Evolutionary conservation across 176 grass and related monocot species (phyloP).

Genomic region (Oryza punctata): DNA sequence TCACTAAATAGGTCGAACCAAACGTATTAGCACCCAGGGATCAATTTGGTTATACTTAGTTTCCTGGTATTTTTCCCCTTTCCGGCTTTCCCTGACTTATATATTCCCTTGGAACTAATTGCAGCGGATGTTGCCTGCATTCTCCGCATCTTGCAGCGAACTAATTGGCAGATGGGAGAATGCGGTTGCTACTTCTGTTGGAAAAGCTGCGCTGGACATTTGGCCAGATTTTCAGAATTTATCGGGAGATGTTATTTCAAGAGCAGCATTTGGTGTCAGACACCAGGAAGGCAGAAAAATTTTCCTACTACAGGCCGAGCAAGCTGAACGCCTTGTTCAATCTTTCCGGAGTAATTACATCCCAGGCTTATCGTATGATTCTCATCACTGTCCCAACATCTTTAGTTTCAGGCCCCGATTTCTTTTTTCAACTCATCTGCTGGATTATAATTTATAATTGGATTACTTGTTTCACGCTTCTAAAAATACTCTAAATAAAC

Average conservation of each 20-base stretch:
- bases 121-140: constrained; percentile 59
- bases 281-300: constrained; percentile 45
- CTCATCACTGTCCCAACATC: neutral
- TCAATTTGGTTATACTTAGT: neutral
- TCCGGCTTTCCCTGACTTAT: neutral
- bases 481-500: no score
- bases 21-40: neutral
- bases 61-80: neutral
- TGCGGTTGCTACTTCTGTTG: constrained; percentile 5
- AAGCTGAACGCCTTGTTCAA: constrained; percentile 36
- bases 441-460: no score
- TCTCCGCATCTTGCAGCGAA: constrained; percentile 43
- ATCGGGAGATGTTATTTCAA: constrained; percentile 65
- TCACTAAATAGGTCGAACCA: neutral
- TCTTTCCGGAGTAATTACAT: constrained; percentile 37
- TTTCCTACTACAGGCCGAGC: constrained; percentile 58
- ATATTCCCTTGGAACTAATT: constrained; percentile 21
- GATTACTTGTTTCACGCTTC: no score
- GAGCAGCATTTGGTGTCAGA: constrained; percentile 57
- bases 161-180: constrained; percentile 58
- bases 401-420: neutral
- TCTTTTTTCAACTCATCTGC: no score
- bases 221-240: constrained; percentile 55
- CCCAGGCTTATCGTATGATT: constrained; percentile 52
- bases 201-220: constrained; percentile 45